A percentile compares a stretch with the other conserved stretches of the same genome.
These are phyloP conservation scores for Alternaria panax DNA, from an alignment of 2,329 filamentous ascomycete species.

Conservation along the genomic window DNA sequence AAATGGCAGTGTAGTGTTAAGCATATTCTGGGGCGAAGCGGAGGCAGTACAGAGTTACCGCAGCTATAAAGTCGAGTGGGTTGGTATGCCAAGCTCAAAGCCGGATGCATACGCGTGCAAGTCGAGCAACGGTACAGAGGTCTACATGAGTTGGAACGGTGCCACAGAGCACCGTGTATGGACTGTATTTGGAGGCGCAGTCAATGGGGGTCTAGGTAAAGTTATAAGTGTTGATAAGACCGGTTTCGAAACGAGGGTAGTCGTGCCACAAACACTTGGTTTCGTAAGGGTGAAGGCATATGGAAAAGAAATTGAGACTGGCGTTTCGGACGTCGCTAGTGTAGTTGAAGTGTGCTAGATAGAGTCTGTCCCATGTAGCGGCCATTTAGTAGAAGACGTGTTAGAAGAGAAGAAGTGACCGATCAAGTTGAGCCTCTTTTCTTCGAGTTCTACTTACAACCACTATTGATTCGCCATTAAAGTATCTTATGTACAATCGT, in stretches of 20 bases:
- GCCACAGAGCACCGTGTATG: conserved; percentile 13
- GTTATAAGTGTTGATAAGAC: background rate
- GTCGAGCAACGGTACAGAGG: background rate
- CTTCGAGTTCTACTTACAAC: too few species aligned
- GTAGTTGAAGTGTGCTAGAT: background rate
- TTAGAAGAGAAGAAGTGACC: too few species aligned
- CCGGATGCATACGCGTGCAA: conserved; percentile 14
- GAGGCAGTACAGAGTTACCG: conserved; percentile 16
- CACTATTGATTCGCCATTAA: too few species aligned
- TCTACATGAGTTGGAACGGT: conserved; percentile 23
- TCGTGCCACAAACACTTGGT: background rate
- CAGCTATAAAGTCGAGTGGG: conserved; percentile 13
- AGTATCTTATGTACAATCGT: too few species aligned
- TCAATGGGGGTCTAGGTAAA: background rate
- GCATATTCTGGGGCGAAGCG: conserved; percentile 9
- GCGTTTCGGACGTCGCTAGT: background rate
- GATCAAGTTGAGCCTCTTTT: too few species aligned
- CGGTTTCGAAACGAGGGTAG: background rate
- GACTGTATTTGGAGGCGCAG: conserved; percentile 1
- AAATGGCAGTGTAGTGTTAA: conserved; percentile 9
- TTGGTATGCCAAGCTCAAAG: conserved; percentile 11
- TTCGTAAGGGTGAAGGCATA: background rate
- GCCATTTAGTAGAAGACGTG: too few species aligned
- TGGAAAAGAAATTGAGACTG: background rate
- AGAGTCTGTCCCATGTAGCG: background rate